Conservation (phyloP, 108 stramenopile species). For the Nitzschia sp. region DNA sequence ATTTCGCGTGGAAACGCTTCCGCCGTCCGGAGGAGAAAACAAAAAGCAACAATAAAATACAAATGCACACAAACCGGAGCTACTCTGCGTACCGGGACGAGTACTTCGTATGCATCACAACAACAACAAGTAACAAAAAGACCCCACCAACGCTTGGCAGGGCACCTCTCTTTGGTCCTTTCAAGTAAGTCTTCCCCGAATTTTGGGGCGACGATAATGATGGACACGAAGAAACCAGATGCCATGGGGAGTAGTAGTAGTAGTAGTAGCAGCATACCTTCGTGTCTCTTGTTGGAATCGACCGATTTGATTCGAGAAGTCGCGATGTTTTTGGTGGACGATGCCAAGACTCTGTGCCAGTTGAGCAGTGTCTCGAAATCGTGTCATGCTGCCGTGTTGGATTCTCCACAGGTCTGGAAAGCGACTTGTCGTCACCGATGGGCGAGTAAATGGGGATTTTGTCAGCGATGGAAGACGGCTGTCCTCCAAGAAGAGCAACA, state of each 20-base stretch:
- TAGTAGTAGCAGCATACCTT: background rate
- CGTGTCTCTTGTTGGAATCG: background rate
- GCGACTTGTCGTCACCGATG: conserved; percentile 8
- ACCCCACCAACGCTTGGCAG: too few species aligned
- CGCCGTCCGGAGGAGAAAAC: too few species aligned
- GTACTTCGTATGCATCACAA: too few species aligned
- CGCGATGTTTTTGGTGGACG: conserved; percentile 6
- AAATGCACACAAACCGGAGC: too few species aligned
- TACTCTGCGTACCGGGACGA: too few species aligned
- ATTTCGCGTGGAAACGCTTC: too few species aligned
- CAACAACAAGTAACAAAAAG: too few species aligned
- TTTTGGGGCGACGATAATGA: too few species aligned
- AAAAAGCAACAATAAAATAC: too few species aligned
- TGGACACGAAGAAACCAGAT: too few species aligned
- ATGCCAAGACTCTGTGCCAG: conserved; percentile 1
- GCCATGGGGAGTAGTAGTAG: background rate
- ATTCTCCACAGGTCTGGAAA: conserved; percentile 7
- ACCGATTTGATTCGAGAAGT: conserved; percentile 18
- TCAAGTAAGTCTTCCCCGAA: too few species aligned
- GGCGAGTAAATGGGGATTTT: conserved; percentile 22
- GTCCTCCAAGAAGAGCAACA: background rate
- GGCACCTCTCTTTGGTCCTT: too few species aligned
- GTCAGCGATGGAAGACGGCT: conserved; percentile 1
- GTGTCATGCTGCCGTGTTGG: conserved; percentile 9
- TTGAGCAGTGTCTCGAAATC: conserved; percentile 6